phyloP scores from a whole-genome alignment of 1,139 yeast species.

The Candida dubliniensis region DNA sequence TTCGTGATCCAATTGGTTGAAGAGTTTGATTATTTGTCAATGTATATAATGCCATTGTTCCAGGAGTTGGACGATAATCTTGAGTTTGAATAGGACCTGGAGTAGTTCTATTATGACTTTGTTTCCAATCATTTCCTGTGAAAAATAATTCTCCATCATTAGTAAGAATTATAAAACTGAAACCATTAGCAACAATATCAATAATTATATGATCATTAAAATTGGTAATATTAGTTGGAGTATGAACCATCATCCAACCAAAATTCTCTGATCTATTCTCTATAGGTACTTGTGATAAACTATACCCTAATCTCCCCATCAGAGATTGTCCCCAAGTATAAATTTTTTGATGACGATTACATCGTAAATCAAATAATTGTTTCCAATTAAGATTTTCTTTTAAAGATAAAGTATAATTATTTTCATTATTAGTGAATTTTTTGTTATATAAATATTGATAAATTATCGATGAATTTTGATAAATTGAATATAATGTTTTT shows the following conservation, averaged over 20 bases:
- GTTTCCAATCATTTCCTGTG: constrained; percentile 53
- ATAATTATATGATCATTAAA: constrained; percentile 41
- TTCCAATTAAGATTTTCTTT: constrained; percentile 54
- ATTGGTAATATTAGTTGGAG: constrained; percentile 39
- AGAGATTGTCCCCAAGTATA: constrained; percentile 65
- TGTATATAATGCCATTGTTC: constrained; percentile 18
- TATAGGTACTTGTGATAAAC: constrained; percentile 27
- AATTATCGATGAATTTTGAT: constrained; percentile 31
- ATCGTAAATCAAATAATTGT: constrained; percentile 45
- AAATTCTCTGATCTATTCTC: constrained; percentile 28
- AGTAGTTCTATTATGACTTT: constrained; percentile 12
- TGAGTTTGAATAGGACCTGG: constrained; percentile 21
- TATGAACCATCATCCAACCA: constrained; percentile 38
- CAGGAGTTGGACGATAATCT: constrained; percentile 29
- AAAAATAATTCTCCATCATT: constrained; percentile 52
- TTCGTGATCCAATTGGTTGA: constrained; percentile 10
- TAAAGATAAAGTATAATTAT: constrained; percentile 33
- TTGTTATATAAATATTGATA: constrained; percentile 52
- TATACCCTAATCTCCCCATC: constrained; percentile 60
- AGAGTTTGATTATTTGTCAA: constrained; percentile 7
- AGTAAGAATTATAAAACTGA: constrained; percentile 60
- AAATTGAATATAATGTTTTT: constrained; percentile 21
- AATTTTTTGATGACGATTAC: constrained; percentile 39
- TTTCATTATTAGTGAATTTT: constrained; percentile 33
- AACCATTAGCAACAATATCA: constrained; percentile 68